Percentiles rank a stretch among this genome's conserved stretches.
Conservation (phyloP, 2,329 filamentous ascomycete species). For the Ceratocystis smalleyi region DNA sequence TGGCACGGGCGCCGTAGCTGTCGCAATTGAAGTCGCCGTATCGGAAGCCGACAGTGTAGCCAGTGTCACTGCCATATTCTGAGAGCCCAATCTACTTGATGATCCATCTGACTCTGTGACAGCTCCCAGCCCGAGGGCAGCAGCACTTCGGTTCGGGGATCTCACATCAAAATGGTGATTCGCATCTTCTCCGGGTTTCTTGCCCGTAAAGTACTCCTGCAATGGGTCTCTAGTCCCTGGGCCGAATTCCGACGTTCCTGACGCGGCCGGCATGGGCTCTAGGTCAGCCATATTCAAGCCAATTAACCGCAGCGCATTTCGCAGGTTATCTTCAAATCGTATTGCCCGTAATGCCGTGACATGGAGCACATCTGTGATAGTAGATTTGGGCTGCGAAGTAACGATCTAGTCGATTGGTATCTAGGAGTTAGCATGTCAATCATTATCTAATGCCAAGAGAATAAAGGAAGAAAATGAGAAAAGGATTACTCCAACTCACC, state of each 20-base stretch:
- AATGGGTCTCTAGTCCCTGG: neutral
- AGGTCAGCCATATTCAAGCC: neutral
- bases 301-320: conserved; percentile 7
- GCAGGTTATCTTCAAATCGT: neutral
- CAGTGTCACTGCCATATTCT: neutral
- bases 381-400: conserved; percentile 16
- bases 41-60: neutral
- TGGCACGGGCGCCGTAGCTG: neutral
- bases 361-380: conserved; percentile 1
- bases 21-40: neutral
- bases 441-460: neutral
- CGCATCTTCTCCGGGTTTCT: neutral
- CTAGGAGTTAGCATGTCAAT: neutral
- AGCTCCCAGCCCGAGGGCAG: neutral
- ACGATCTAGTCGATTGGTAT: neutral
- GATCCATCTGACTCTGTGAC: neutral
- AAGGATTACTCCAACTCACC: conserved; percentile 27
- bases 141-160: neutral
- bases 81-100: neutral
- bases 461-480: neutral
- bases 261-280: neutral
- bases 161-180: neutral
- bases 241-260: neutral
- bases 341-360: neutral
- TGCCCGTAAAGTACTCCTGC: neutral